Base-by-base conservation (phyloP, 2,329 filamentous ascomycete genomes). In the Stagonosporopsis vannaccii region DNA sequence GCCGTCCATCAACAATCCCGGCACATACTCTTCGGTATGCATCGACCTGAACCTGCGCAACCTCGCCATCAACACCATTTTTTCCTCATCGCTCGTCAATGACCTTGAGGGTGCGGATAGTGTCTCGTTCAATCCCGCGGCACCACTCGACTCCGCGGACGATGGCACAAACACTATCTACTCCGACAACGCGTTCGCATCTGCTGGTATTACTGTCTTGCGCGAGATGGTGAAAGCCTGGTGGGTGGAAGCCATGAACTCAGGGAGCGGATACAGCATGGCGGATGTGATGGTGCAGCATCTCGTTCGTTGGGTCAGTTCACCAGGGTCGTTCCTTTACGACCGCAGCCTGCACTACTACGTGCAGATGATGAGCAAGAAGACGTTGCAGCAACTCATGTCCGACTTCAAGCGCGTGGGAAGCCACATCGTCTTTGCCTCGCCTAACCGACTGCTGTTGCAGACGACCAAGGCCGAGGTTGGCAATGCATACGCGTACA, bases 171-270 rank as follows among this genome's bases (percentile, higher is more conserved):
- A 89, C 57, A 84, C 88, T 17, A 85, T 96, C 6, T 90, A 91
- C 59, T 91, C 92, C 0, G 92, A 97, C 60, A 95, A 90, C 58
- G 91, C 94, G 0, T 99, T 99, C 73, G 89, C 94, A n/a, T 90
- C 92, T 45, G 92, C 94, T 3, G 91, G 92, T 51, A 90, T 98
- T 4, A 85, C 89, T 6, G 95, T 99, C 0, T 82, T 99, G 3
- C 89, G 95, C 13, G 96, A 98, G 68, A 97, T 99, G 93, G 95
- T 99, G 66, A 97, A 97, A 75, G 86, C 91, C 2, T 99, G 96
- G 96, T 99, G 95, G 95, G 85, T 89, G 1, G 94, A 99, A 75
- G 96, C 95, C 6, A 95, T 91, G 72, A 87, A 87, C 59, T 92
- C 92, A 33, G 96, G 91, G 67, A 60, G 61, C 17, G 65, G 63